Percentiles rank a stretch among this genome's conserved stretches.
phyloP scores from a whole-genome alignment of 345 rosid genomes.

The Boechera retrofracta region DNA sequence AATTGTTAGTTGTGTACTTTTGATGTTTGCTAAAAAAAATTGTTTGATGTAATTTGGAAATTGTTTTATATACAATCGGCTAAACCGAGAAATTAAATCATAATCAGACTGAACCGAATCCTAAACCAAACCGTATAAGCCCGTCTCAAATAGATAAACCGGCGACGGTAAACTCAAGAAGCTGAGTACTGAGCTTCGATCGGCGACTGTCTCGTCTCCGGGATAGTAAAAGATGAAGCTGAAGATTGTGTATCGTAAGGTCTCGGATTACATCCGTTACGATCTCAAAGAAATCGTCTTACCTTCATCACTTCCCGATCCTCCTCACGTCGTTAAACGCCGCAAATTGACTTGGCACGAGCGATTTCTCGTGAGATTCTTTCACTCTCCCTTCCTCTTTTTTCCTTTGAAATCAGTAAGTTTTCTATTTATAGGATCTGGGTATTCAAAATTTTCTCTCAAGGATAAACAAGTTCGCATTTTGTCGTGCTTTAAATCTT shows the following conservation, averaged over 20 bases:
- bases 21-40: too few species aligned
- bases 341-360: constrained; percentile 86
- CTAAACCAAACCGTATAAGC: constrained; percentile 10
- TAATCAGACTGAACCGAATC: constrained; percentile 3
- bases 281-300: constrained; percentile 92
- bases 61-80: too few species aligned
- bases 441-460: background rate
- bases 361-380: constrained; percentile 57
- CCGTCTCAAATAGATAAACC: background rate
- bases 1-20: too few species aligned
- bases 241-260: constrained; percentile 59
- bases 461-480: background rate
- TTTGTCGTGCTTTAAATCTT: background rate
- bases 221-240: constrained; percentile 58
- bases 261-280: constrained; percentile 73
- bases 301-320: constrained; percentile 89
- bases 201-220: constrained; percentile 24
- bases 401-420: background rate
- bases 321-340: constrained; percentile 78
- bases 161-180: background rate
- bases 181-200: background rate
- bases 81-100: background rate
- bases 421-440: background rate
- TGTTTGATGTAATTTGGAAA: too few species aligned
- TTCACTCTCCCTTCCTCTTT: background rate